Base-by-base conservation (phyloP, 1,284 basidiomycete species). In the Cronartium quercuum region DNA sequence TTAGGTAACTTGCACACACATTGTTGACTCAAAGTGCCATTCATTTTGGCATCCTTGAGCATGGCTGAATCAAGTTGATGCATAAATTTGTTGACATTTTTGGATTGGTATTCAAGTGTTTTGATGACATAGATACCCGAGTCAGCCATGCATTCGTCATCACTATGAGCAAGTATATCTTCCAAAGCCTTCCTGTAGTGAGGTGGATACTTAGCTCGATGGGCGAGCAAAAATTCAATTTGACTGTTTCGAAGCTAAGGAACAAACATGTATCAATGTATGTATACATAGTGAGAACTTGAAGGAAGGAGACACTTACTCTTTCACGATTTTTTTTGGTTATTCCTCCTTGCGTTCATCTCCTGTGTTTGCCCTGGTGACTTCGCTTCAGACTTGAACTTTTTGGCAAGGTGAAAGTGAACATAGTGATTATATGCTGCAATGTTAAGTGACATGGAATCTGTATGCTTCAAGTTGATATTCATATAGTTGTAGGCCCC, bases 401-500 rank as follows among this genome's bases (percentile, higher is more conserved):
- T 10, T 2, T 29, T 29, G 18, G 29, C 63, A 51, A 65, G 42
- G 0, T 57, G 21, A 21, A 37, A 73, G 35, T 73, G 70, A 1
- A 73, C 62, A 58, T 37, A 73, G 47, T 73, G 70, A 24, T 73
- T 60, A 40, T 66, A 73, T 2, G 63, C 38, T 35, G 35, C 37
- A 1, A 58, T 66, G 0, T 65, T 44, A 2, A 73, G 35, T 38
- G 13, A 40, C 2, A 65, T 44, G 35, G 47, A 12, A 3, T 41
- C 41, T 6, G 38, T 7, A 41, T 65, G 60, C 24, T 66, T 57
- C 21, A 4, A 18, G 3, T 44, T 66, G 24, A 66, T 57, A 29
- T 66, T 73, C 62, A 73, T 66, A 44, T 73, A 66, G 2, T 63
- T 15, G n/a, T 66, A 73, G 13, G 70, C 70, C 24, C 47, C 62